Base-by-base conservation (phyloP, 192 early-diverging fungal species). In the Funneliformis geosporum region DNA sequence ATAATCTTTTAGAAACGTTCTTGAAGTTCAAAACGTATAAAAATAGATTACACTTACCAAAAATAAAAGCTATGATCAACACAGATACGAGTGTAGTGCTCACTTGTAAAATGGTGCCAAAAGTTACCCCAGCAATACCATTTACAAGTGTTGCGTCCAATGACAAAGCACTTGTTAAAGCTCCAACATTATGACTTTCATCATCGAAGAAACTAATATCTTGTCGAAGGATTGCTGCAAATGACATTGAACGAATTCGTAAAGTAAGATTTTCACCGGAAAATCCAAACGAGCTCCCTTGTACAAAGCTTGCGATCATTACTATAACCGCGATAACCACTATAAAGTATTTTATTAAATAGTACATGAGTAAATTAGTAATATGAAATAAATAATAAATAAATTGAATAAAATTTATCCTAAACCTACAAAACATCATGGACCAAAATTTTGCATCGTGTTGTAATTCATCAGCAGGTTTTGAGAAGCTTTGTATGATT, bases 121-220 rank as follows among this genome's bases (percentile, higher is more conserved):
- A 12, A n/a, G 78, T 71, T 16, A 60, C 11, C 33, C 80, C 80
- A 47, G 72, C 76, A 23, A 86, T 50, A 8, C 82, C 81, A 50
- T 82, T 71, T 78, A 86, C 83, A 43, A 80, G 79, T 7, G 71
- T 85, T 0, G 94, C 91, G 66, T 96, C 95, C 18, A 89, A 85
- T 0, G 95, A 89, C 23, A 96, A 86, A 4, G 89, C 82, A 21
- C 91, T 86, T 21, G 92, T 91, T 11, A 96, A 84, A 10, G 87
- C 86, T n/a, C 95, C 95, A 11, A 89, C 89, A 33, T 82, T 87
- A 84, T 96, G 86, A 23, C 81, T 61, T 61, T 92, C 90, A 18
- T 88, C 82, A 82, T 96, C 95, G 81, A 92, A 95, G 80, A 87
- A 96, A 0, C 81, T 91, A 21, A 94, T 87, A 43, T 94, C 92